Percentiles rank a stretch among this genome's conserved stretches.
phyloP scores from a whole-genome alignment of 179 eudicot genomes.

The Monotropa hypopitys region DNA sequence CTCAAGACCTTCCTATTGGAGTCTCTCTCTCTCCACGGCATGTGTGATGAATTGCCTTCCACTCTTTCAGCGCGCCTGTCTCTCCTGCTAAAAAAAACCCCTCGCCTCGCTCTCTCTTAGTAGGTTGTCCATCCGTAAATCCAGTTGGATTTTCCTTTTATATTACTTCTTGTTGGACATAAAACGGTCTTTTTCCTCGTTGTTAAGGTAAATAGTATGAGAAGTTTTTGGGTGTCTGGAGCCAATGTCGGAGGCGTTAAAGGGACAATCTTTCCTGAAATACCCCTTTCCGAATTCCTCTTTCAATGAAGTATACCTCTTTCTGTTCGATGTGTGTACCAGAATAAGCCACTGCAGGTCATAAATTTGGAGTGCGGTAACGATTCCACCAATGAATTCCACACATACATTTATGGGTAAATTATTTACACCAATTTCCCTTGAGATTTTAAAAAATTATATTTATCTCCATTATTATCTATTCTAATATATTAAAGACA shows the following conservation, averaged over 20 bases:
- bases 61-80: neutral
- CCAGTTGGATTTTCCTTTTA: neutral
- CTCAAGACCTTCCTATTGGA: conserved; percentile 13
- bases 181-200: conserved; percentile 9
- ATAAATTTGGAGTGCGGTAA: too few relatives aligned
- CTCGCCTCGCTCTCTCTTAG: neutral
- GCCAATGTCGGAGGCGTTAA: too few relatives aligned
- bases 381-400: too few relatives aligned
- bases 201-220: too few relatives aligned
- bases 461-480: too few relatives aligned
- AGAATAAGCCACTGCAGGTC: too few relatives aligned
- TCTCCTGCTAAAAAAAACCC: neutral
- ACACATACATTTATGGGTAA: too few relatives aligned
- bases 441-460: too few relatives aligned
- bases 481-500: too few relatives aligned
- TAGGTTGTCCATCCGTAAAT: neutral
- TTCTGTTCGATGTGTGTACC: too few relatives aligned
- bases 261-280: neutral
- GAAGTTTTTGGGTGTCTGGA: too few relatives aligned
- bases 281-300: neutral
- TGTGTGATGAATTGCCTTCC: neutral
- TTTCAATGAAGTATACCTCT: neutral
- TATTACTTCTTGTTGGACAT: neutral
- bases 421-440: too few relatives aligned
- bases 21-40: neutral